These are phyloP conservation scores for Saksenaea oblongispora DNA, from an alignment of 371 early-diverging fungal species.

Conservation along the genomic window DNA sequence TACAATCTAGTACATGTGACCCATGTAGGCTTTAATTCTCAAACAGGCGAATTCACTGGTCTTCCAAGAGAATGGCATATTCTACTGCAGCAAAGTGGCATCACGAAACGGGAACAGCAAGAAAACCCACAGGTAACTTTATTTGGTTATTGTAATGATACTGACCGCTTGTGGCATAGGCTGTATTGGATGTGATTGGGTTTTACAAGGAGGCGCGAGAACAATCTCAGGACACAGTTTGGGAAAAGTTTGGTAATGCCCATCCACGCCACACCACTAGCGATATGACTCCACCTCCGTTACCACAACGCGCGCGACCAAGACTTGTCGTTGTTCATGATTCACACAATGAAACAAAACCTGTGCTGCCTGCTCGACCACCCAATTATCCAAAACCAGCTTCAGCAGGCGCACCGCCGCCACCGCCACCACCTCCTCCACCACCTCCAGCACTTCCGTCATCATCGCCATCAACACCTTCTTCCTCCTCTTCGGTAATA, in stretches of 20 bases:
- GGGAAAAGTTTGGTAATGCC: slow-evolving; percentile 84
- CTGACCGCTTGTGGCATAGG: slow-evolving; percentile 31
- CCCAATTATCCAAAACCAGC: slow-evolving; percentile 1
- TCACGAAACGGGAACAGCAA: slow-evolving; percentile 92
- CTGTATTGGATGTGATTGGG: slow-evolving; percentile 95
- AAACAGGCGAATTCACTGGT: slow-evolving; percentile 92
- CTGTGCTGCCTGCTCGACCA: slow-evolving; percentile 21
- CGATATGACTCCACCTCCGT: slow-evolving; percentile 19
- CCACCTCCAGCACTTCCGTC: neutral
- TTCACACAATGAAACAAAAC: slow-evolving; percentile 1
- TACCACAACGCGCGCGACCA: slow-evolving; percentile 23
- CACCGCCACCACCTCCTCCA: neutral
- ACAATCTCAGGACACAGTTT: slow-evolving; percentile 70
- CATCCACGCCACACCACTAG: slow-evolving; percentile 28
- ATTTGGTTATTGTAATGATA: neutral
- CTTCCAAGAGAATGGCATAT: slow-evolving; percentile 94
- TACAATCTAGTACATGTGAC: slow-evolving; percentile 96
- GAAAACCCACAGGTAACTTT: slow-evolving; percentile 83
- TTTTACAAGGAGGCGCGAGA: slow-evolving; percentile 76
- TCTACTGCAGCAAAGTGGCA: slow-evolving; percentile 89
- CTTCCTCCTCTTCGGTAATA: neutral
- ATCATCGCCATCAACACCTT: neutral
- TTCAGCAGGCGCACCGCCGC: neutral
- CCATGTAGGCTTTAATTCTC: slow-evolving; percentile 90
- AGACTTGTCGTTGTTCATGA: slow-evolving; percentile 18